These are phyloP conservation scores for Macrotyloma uniflorum DNA, from an alignment of 306 rosid species.

Conservation along the genomic window DNA sequence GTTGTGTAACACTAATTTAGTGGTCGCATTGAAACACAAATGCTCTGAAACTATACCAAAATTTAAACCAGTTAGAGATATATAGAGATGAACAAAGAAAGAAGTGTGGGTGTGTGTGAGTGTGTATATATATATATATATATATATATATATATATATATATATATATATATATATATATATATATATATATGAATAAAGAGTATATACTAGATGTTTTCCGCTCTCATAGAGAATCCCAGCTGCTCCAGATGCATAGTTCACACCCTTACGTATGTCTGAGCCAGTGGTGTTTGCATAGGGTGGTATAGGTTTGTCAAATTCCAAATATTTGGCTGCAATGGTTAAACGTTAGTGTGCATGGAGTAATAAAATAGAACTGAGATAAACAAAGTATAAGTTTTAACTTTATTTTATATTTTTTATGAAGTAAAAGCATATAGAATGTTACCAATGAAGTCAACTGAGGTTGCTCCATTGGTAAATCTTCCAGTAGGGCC, in stretches of 20 bases:
- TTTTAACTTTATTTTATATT: too few relatives aligned
- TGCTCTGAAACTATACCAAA: not conserved
- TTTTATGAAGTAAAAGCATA: not conserved
- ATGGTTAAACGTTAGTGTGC: not conserved
- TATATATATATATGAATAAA: not conserved
- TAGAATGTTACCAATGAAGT: constrained; percentile 3
- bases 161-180: not conserved
- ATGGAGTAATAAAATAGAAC: not conserved
- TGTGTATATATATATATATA: too few relatives aligned
- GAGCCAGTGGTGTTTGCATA: constrained; percentile 27
- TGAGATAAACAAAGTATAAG: too few relatives aligned
- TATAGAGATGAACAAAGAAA: not conserved
- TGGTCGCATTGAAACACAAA: not conserved
- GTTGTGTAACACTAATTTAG: not conserved
- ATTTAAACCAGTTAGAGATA: not conserved
- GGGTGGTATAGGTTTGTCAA: constrained; percentile 32
- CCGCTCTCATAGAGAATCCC: constrained; percentile 15
- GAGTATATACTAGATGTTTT: not conserved
- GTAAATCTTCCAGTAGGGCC: constrained; percentile 60
- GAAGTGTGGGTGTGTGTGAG: too few relatives aligned
- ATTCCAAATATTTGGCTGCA: constrained; percentile 31
- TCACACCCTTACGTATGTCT: constrained; percentile 43
- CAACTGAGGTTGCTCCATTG: constrained; percentile 44
- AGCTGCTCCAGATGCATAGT: constrained; percentile 45
- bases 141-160: not conserved